Evolutionary conservation across 2,329 filamentous ascomycete species (phyloP).

Genomic region (Coniochaeta sp.): DNA sequence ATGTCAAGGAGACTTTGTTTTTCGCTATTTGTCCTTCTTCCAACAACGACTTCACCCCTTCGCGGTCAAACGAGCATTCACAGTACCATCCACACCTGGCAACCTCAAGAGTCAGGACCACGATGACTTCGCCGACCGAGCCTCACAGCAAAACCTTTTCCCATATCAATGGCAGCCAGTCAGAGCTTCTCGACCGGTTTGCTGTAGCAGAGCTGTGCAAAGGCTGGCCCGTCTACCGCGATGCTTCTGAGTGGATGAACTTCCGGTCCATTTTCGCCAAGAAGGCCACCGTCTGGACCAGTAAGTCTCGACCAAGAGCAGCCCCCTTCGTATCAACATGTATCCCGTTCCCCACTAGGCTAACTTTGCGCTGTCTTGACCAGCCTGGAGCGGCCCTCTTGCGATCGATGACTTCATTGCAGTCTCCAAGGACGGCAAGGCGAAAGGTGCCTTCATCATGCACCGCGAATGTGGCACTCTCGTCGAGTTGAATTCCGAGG

Average conservation of each 20-base stretch:
- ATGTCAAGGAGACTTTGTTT: no score
- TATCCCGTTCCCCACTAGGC: background rate
- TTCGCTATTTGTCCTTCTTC: no score
- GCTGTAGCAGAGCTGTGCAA: conserved; percentile 44
- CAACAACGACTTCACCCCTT: no score
- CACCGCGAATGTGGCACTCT: conserved; percentile 44
- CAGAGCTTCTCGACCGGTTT: conserved; percentile 35
- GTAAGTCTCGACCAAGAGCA: conserved; percentile 21
- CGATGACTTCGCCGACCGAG: conserved; percentile 22
- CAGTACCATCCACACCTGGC: background rate
- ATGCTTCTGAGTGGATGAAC: conserved; percentile 46
- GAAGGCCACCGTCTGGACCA: conserved; percentile 41
- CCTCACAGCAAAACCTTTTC: conserved; percentile 26
- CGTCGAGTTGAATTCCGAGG: conserved; percentile 31
- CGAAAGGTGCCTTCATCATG: conserved; percentile 47
- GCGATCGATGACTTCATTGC: conserved; percentile 38
- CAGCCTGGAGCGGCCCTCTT: conserved; percentile 39
- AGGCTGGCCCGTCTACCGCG: conserved; percentile 46
- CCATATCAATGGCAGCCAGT: conserved; percentile 35
- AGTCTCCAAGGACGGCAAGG: conserved; percentile 41
- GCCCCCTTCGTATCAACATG: background rate
- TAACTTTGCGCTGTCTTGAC: background rate
- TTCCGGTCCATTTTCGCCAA: conserved; percentile 39
- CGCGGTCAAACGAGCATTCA: background rate
- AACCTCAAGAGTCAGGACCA: conserved; percentile 2